Base-by-base conservation (phyloP, 495 filamentous ascomycete species). In the Hypomontagnella submonticulosa region DNA sequence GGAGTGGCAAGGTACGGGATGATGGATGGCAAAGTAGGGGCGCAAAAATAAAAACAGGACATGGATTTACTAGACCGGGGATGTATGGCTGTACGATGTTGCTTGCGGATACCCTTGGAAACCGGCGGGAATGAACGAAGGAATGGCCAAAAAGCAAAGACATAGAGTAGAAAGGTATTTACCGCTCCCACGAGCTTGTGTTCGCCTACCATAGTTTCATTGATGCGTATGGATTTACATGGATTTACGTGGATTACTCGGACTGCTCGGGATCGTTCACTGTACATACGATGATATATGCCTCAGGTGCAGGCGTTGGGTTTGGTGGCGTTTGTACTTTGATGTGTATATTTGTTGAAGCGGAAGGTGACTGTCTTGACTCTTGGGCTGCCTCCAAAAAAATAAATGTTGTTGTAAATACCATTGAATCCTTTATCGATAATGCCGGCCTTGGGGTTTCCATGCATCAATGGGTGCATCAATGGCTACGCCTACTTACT, bases 1-100 rank as follows among this genome's bases (percentile, higher is more conserved):
- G 30, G 43, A 40, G 55, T 55, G 58, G 65, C 33, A 57, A 56
- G 51, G 44, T 60, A 67, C 38, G 49, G 51, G 51, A 62, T 37
- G 58, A 71, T 36, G 55, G 59, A 65, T 59, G 62, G 62, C 33
- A 60, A 48, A 55, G 57, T 44, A 49, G 32, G 32, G 61, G 55
- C 32, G 55, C 43, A 50, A 48, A 47, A 56, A 56, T 47, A 59
- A 61, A 66, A 48, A 40, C 50, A 57, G 61, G 64, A 61, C 58
- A 73, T 50, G 65, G 50, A 47, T 56, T 54, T 19, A 61, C 59
- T 64, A 55, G 53, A 56, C 59, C 51, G 60, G 66, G 55, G 62
- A 59, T 60, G 71, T 66, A 70, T 59, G 71, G 69, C 57, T 74
- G 69, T 72, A 74, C 53, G 66, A 74, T 70, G 63, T 44, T 68